Evolutionary conservation across 1,139 yeast species (phyloP).

Genomic region (Taiozyma onychis): DNA sequence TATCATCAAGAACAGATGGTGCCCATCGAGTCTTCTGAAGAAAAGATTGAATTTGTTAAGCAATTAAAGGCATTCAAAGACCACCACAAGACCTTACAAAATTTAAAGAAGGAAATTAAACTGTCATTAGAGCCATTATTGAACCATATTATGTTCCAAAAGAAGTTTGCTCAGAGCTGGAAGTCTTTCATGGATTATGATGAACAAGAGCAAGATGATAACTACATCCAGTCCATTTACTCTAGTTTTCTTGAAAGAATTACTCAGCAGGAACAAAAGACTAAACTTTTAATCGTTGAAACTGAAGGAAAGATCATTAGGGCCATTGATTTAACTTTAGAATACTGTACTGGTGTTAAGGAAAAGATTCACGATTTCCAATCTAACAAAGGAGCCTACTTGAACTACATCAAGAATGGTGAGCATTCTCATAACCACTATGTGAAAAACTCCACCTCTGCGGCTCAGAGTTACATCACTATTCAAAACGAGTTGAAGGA

Average conservation of each 20-base stretch:
- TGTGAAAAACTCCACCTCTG: constrained; percentile 2
- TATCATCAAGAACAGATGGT: background rate
- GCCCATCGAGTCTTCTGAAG: background rate
- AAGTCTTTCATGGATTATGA: constrained; percentile 17
- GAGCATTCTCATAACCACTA: constrained; percentile 21
- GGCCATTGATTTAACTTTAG: constrained; percentile 23
- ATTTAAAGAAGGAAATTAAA: constrained; percentile 9
- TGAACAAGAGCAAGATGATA: constrained; percentile 9
- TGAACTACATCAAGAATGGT: constrained; percentile 24
- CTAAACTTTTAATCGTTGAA: constrained; percentile 22
- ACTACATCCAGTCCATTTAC: constrained; percentile 28
- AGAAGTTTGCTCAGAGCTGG: constrained; percentile 13
- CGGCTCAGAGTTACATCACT: constrained; percentile 20
- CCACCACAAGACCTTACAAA: background rate
- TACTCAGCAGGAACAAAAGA: constrained; percentile 12
- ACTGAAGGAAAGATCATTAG: constrained; percentile 23
- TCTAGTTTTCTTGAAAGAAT: constrained; percentile 17
- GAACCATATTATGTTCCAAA: constrained; percentile 11
- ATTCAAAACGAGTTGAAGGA: constrained; percentile 25
- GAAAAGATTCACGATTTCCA: constrained; percentile 26
- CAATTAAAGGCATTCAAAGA: constrained; percentile 1
- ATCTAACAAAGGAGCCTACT: constrained; percentile 27
- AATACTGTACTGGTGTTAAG: constrained; percentile 21
- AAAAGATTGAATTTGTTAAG: constrained; percentile 12
- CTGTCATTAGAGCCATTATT: constrained; percentile 8